Evolutionary conservation across 179 eudicot species (phyloP).

Genomic region (Spergularia azorica): DNA sequence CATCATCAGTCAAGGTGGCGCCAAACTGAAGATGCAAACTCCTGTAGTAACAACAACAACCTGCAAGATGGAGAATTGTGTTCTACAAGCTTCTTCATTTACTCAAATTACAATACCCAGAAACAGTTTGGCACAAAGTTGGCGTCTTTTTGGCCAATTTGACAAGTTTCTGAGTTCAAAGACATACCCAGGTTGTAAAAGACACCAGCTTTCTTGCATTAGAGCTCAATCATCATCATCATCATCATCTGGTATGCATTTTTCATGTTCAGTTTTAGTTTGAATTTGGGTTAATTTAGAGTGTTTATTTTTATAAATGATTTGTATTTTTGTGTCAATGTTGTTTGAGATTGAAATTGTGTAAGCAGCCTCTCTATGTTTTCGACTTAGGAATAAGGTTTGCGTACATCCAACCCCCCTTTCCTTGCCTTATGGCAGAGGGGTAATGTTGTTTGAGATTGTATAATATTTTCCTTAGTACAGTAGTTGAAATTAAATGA

Average conservation of each 20-base stretch:
- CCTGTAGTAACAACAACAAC: neutral
- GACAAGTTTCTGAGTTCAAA: slow-evolving; percentile 28
- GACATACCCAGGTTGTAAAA: slow-evolving; percentile 33
- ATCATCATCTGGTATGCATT: slow-evolving; percentile 53
- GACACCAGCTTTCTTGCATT: slow-evolving; percentile 32
- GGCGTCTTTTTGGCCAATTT: slow-evolving; percentile 29
- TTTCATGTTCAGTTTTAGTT: neutral
- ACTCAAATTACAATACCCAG: slow-evolving; percentile 19
- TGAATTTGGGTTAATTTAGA: neutral
- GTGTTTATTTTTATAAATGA: neutral
- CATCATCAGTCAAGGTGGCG: neutral
- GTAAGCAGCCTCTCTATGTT: neutral
- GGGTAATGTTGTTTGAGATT: neutral
- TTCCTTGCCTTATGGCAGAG: neutral
- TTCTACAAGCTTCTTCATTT: slow-evolving; percentile 21
- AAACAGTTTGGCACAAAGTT: slow-evolving; percentile 27
- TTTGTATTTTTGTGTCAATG: neutral
- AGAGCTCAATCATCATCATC: slow-evolving; percentile 33
- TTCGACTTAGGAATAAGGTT: neutral
- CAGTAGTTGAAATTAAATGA: neutral
- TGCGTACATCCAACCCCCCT: neutral
- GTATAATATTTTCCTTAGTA: neutral
- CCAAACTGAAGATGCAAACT: slow-evolving; percentile 15
- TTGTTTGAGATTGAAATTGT: neutral
- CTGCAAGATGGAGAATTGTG: slow-evolving; percentile 24